Conservation (phyloP, 1,284 basidiomycete genomes). For the Tilletia caries region DNA sequence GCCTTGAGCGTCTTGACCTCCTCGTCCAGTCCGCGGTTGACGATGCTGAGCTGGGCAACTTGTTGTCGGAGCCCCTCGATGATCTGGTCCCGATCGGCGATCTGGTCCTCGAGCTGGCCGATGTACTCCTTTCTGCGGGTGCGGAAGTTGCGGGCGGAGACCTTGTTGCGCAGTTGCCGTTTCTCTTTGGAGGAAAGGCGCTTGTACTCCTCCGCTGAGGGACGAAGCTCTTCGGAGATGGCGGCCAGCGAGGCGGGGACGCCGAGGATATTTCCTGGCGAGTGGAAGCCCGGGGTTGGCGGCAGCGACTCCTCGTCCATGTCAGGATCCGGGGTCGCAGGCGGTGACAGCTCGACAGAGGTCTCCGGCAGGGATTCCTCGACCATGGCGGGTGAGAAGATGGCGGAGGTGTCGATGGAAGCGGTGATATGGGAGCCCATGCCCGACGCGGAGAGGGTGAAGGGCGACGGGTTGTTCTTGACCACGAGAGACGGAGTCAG, state of each 20-base stretch:
- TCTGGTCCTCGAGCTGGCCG: conserved; percentile 83
- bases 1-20: conserved; percentile 59
- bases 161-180: conserved; percentile 92
- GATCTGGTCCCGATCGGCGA: conserved; percentile 83
- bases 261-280: background rate
- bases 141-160: conserved; percentile 88
- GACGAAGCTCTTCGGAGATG: conserved; percentile 55
- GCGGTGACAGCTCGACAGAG: too few relatives aligned
- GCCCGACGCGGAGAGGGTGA: background rate
- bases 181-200: conserved; percentile 95
- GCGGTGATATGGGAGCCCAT: background rate
- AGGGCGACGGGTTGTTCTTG: background rate
- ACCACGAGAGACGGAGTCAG: background rate
- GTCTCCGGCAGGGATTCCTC: too few relatives aligned
- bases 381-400: conserved; percentile 8
- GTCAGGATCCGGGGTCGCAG: too few relatives aligned
- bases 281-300: background rate
- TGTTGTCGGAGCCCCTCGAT: conserved; percentile 84
- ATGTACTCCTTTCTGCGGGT: conserved; percentile 94
- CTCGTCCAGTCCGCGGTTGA: conserved; percentile 72
- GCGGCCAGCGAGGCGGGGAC: conserved; percentile 13
- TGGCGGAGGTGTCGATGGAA: background rate
- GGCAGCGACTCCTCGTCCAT: background rate
- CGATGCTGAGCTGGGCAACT: conserved; percentile 70
- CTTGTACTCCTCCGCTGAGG: conserved; percentile 86